Base-by-base conservation (phyloP, 371 early-diverging fungal genomes). In the Rhizomucor pusillus region DNA sequence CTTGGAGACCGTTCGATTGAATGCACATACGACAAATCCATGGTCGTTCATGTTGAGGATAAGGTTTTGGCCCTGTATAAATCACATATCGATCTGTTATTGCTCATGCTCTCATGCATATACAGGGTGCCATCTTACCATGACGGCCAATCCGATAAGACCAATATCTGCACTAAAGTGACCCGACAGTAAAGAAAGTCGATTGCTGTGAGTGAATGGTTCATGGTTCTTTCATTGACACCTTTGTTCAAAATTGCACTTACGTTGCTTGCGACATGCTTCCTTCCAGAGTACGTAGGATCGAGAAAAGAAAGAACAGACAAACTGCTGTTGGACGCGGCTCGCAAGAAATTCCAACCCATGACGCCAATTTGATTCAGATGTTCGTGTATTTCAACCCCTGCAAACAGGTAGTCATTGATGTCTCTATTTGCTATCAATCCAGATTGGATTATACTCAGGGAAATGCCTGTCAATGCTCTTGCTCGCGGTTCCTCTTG, bases 101-200 rank as follows among this genome's bases (percentile, higher is more conserved):
- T 16, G 12, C 29, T n/a, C 10, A 25, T n/a, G 12, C 41, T 13
- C 20, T 12, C 13, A 52, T 6, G 14, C 16, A 7, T 23, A 16
- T n/a, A 13, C 43, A 3, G 13, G 6, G n/a, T 41, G 12, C 5
- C 11, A 10, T 60, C 72, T 57, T 85, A 94, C 96, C 99, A 99
- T 99, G 66, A 98, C 98, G 74, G 99, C 99, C 77, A 99, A 85
- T 67, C 99, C 99, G 70, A 99, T 97, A 64, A 99, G 90, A 72
- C 99, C 99, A 67, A 99, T 93, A 79, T 99, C 98, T 82, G 94
- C 97, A 81, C 93, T 93, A 25, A 25, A n/a, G 25, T 40, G 40
- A n/a, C 25, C 39, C 9, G 51, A 37, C 1, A 51, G 18, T 19
- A 23, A 14, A 7, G 39, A 13, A n/a, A 51, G 39, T 16, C 40